Percentiles rank a stretch among this genome's conserved stretches.
Conservation (phyloP, 768 basidiomycete species). For the Pholiota molesta region DNA sequence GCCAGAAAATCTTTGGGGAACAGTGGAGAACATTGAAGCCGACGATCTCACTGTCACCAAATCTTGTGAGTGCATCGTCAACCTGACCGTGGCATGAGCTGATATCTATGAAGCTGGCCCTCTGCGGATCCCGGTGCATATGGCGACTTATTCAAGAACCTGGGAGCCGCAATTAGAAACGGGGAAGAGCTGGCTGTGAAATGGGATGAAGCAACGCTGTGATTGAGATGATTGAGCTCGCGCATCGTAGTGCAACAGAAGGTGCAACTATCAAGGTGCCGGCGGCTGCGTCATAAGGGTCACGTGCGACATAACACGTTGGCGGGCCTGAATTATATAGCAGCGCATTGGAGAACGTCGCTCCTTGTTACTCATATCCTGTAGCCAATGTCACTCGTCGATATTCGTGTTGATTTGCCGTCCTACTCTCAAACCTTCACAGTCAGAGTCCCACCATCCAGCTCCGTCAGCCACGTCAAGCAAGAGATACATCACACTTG, state of each 20-base stretch:
- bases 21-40: slow-evolving; percentile 54
- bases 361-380: slow-evolving; percentile 14
- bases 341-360: not conserved
- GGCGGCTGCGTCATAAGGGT: slow-evolving; percentile 16
- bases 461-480: slow-evolving; percentile 68
- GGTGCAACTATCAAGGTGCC: slow-evolving; percentile 45
- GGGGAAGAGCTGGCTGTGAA: slow-evolving; percentile 60
- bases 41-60: slow-evolving; percentile 46
- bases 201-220: slow-evolving; percentile 76
- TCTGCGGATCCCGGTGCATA: slow-evolving; percentile 62
- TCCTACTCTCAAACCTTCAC: slow-evolving; percentile 69
- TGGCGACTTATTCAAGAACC: slow-evolving; percentile 62
- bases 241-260: slow-evolving; percentile 65
- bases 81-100: not conserved
- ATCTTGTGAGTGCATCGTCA: slow-evolving; percentile 33
- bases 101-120: slow-evolving; percentile 54
- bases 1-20: slow-evolving; percentile 64
- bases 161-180: slow-evolving; percentile 63
- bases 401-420: slow-evolving; percentile 76
- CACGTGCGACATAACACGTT: slow-evolving; percentile 31
- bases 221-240: slow-evolving; percentile 79
- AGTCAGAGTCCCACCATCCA: slow-evolving; percentile 48
- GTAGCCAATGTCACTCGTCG: slow-evolving; percentile 41
- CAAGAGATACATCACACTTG: slow-evolving; percentile 62
- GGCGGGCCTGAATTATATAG: slow-evolving; percentile 12